phyloP scores from a whole-genome alignment of 495 filamentous ascomycete genomes.

The Neurospora sp. region DNA sequence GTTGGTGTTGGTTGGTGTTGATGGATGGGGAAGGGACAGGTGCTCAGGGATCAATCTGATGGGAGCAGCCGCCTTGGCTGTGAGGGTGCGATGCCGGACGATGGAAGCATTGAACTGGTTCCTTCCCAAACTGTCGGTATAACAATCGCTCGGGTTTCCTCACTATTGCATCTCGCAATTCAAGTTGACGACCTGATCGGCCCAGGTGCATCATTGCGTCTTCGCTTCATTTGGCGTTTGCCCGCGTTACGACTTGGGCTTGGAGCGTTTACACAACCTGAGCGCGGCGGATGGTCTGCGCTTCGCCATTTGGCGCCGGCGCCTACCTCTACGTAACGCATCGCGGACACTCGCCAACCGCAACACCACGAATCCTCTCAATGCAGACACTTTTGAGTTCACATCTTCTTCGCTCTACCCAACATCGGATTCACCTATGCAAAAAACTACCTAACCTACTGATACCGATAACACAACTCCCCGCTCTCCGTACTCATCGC shows the following conservation, averaged over 20 bases:
- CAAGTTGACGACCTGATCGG: neutral
- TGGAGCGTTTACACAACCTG: too few species aligned
- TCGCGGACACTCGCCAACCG: neutral
- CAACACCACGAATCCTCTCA: neutral
- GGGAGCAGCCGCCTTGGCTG: too few species aligned
- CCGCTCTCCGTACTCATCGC: neutral
- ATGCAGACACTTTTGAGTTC: neutral
- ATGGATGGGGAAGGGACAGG: too few species aligned
- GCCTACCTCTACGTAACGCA: neutral
- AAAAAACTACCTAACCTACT: neutral
- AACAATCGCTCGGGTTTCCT: accelerated
- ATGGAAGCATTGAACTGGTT: neutral
- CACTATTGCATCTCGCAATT: neutral
- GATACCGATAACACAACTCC: neutral
- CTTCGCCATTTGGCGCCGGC: neutral
- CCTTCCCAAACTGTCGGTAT: neutral
- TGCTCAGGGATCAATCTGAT: too few species aligned
- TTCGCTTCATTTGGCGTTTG: neutral
- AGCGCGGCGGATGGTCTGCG: too few species aligned
- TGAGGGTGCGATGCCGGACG: neutral
- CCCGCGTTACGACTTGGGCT: neutral
- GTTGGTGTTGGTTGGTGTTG: too few species aligned
- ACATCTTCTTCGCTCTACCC: neutral
- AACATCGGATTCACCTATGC: too few species aligned
- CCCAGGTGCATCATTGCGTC: neutral